Evolutionary conservation across 2,329 filamentous ascomycete genomes (phyloP).

Genomic region (Juglanconis sp.): DNA sequence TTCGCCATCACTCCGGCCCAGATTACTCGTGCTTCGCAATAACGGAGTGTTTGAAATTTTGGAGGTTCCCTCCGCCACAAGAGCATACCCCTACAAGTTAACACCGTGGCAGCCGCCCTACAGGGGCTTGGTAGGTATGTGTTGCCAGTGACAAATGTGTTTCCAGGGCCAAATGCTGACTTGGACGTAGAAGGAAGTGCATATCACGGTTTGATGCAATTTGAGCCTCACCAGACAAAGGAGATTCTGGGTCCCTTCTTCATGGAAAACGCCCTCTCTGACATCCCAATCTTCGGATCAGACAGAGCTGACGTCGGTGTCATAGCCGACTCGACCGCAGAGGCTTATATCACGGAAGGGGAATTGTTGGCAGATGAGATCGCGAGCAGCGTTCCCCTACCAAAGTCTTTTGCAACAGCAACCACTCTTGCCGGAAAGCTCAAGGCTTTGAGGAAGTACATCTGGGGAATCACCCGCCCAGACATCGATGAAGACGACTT

Average conservation of each 20-base stretch:
- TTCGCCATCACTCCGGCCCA: conserved; percentile 52
- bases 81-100: conserved; percentile 57
- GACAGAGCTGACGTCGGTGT: conserved; percentile 41
- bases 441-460: conserved; percentile 39
- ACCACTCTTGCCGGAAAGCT: conserved; percentile 48
- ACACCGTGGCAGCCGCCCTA: conserved; percentile 60
- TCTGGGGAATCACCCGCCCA: conserved; percentile 1
- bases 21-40: conserved; percentile 57
- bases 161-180: conserved; percentile 23
- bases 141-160: background rate
- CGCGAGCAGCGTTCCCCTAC: conserved; percentile 33
- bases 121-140: conserved; percentile 51
- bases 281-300: conserved; percentile 56
- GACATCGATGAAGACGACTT: conserved; percentile 21
- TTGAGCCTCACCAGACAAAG: conserved; percentile 52
- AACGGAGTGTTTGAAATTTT: conserved; percentile 61
- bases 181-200: conserved; percentile 40
- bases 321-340: conserved; percentile 40
- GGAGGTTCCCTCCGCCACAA: conserved; percentile 56
- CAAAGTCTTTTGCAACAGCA: conserved; percentile 39
- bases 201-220: conserved; percentile 56
- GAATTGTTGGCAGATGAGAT: conserved; percentile 35
- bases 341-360: conserved; percentile 31
- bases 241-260: conserved; percentile 54
- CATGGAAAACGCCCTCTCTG: conserved; percentile 49